A percentile compares a stretch with the other conserved stretches of the same genome.
Evolutionary conservation across 306 rosid species (phyloP).

Genomic region (Prunus armeniaca): DNA sequence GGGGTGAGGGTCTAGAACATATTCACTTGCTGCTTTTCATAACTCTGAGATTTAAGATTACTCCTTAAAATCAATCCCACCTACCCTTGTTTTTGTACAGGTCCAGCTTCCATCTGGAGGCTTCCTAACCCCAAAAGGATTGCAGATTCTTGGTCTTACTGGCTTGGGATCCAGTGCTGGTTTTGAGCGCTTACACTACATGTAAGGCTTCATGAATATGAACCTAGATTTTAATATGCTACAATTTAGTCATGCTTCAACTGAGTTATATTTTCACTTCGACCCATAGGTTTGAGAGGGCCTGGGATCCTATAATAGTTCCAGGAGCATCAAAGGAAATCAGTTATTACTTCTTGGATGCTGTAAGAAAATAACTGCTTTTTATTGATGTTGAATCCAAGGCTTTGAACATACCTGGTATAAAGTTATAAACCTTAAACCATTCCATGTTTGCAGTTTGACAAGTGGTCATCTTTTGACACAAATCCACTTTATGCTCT

Average conservation of each 20-base stretch:
- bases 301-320: constrained; percentile 89
- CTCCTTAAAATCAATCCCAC: constrained; percentile 14
- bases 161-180: constrained; percentile 77
- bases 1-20: constrained; percentile 49
- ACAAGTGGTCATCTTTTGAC: constrained; percentile 47
- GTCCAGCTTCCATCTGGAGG: constrained; percentile 94
- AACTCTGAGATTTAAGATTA: constrained; percentile 18
- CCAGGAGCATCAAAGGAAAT: constrained; percentile 70
- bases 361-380: constrained; percentile 52
- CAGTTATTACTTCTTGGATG: constrained; percentile 65
- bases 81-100: constrained; percentile 37
- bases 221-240: neutral
- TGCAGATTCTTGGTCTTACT: constrained; percentile 82
- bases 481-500: constrained; percentile 86
- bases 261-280: neutral
- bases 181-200: constrained; percentile 87
- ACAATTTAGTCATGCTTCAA: constrained; percentile 6
- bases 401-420: constrained; percentile 26
- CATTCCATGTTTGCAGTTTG: constrained; percentile 56
- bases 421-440: constrained; percentile 17
- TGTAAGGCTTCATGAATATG: constrained; percentile 45
- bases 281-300: constrained; percentile 73
- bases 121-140: constrained; percentile 76
- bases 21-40: constrained; percentile 27
- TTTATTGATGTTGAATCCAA: constrained; percentile 18